Evolutionary conservation across 352 stramenopile species (phyloP).

Genomic region (Phytopythium oedochilum): DNA sequence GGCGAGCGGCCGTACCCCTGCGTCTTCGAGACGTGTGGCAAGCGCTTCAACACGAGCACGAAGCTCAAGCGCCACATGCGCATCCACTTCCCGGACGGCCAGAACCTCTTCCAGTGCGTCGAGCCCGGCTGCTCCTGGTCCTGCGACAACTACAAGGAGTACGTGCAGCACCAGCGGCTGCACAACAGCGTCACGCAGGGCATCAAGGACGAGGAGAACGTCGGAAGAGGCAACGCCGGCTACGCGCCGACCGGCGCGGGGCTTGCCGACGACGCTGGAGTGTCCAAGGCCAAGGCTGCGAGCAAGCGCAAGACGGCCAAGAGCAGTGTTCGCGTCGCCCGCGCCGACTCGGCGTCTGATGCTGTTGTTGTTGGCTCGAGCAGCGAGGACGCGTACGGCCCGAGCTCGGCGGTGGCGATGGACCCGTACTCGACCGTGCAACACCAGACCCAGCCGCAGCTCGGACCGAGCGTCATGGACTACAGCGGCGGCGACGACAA

Average conservation of each 20-base stretch:
- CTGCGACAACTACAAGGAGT: conserved; percentile 87
- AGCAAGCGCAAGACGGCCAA: background rate
- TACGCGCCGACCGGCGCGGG: background rate
- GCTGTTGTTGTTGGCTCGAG: background rate
- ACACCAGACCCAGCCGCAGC: background rate
- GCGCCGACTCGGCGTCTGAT: background rate
- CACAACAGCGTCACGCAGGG: conserved; percentile 52
- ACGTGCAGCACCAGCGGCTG: conserved; percentile 63
- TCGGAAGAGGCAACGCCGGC: conserved; percentile 14
- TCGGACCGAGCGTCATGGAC: conserved; percentile 6
- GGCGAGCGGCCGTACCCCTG: conserved; percentile 81
- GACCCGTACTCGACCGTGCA: background rate
- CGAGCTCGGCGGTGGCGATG: background rate
- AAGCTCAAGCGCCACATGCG: conserved; percentile 88
- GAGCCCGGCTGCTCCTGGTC: conserved; percentile 42
- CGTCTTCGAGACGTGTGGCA: conserved; percentile 68
- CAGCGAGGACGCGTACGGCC: background rate
- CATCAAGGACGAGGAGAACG: conserved; percentile 19
- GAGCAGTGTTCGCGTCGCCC: background rate
- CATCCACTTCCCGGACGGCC: conserved; percentile 78
- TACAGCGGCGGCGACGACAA: conserved; percentile 10
- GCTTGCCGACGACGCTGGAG: background rate
- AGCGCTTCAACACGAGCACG: conserved; percentile 86
- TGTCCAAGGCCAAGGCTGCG: background rate
- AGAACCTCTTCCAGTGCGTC: conserved; percentile 72